Evolutionary conservation across 495 filamentous ascomycete genomes (phyloP).

Genomic region (Penicillium canescens): DNA sequence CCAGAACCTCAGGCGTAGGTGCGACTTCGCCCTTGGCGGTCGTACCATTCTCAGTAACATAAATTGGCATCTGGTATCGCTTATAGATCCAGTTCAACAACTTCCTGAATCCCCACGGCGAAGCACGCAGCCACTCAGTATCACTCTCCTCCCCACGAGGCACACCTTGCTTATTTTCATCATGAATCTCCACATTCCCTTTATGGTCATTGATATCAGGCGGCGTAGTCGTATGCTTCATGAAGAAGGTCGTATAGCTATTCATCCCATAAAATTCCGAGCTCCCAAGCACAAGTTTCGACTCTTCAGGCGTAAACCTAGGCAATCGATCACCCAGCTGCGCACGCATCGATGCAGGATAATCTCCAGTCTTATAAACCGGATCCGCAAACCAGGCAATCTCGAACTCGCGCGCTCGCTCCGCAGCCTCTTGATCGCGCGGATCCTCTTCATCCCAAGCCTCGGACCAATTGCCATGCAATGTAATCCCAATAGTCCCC

Average conservation of each 20-base stretch:
- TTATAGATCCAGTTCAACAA: constrained; percentile 44
- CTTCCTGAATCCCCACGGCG: constrained; percentile 44
- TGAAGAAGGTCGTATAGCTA: constrained; percentile 49
- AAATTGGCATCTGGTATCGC: constrained; percentile 47
- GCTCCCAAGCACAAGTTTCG: constrained; percentile 41
- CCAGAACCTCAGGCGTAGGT: constrained; percentile 35
- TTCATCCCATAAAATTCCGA: constrained; percentile 57
- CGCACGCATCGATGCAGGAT: constrained; percentile 47
- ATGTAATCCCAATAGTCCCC: constrained; percentile 47
- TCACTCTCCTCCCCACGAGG: constrained; percentile 49
- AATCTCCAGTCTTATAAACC: constrained; percentile 47
- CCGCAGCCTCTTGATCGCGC: constrained; percentile 41
- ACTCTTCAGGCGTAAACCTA: constrained; percentile 42
- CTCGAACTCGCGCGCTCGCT: constrained; percentile 48
- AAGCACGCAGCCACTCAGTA: constrained; percentile 43
- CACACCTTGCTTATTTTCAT: constrained; percentile 46
- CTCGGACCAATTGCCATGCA: constrained; percentile 53
- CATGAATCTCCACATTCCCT: constrained; percentile 43
- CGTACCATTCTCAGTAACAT: constrained; percentile 53
- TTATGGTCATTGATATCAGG: constrained; percentile 45
- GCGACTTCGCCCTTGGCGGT: constrained; percentile 46
- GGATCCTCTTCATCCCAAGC: constrained; percentile 45
- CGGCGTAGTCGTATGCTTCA: constrained; percentile 37
- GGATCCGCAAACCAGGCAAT: constrained; percentile 52
- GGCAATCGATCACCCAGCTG: constrained; percentile 51